phyloP scores from a whole-genome alignment of 2,329 filamentous ascomycete genomes.

The Aspergillus sp. region DNA sequence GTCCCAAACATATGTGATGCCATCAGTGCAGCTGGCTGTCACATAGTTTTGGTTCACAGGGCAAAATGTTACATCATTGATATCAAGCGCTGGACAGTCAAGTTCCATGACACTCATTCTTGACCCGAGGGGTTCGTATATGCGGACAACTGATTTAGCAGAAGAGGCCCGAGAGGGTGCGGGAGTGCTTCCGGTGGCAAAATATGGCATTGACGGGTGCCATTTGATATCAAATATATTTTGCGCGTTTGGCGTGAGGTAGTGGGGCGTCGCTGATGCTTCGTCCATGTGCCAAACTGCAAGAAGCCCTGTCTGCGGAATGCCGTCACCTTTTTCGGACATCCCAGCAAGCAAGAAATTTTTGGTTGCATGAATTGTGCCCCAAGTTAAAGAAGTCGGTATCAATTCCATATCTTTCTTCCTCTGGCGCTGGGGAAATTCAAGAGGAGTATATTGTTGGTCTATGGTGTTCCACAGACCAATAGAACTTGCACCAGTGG shows the following conservation, averaged over 20 bases:
- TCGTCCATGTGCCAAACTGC: constrained; percentile 46
- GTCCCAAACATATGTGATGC: constrained; percentile 55
- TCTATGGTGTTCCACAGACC: constrained; percentile 26
- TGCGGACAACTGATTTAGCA: constrained; percentile 44
- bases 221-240: constrained; percentile 54
- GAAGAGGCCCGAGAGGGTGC: constrained; percentile 20
- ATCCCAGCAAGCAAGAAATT: constrained; percentile 50
- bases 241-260: constrained; percentile 41
- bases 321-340: constrained; percentile 32
- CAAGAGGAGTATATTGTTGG: constrained; percentile 19
- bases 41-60: constrained; percentile 41
- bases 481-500: constrained; percentile 40
- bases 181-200: constrained; percentile 47
- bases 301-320: constrained; percentile 43
- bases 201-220: constrained; percentile 43
- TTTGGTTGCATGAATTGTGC: constrained; percentile 27
- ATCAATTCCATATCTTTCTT: constrained; percentile 27
- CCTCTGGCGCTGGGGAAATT: constrained; percentile 15
- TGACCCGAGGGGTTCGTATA: constrained; percentile 41
- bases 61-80: constrained; percentile 52
- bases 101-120: constrained; percentile 37
- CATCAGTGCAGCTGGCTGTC: constrained; percentile 53
- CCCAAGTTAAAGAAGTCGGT: constrained; percentile 45
- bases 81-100: constrained; percentile 52
- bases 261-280: constrained; percentile 24